Percentiles rank a stretch among this genome's conserved stretches.
These are phyloP conservation scores for Nicotiana attenuata DNA, from an alignment of 257 asterid genomes.

Conservation along the genomic window DNA sequence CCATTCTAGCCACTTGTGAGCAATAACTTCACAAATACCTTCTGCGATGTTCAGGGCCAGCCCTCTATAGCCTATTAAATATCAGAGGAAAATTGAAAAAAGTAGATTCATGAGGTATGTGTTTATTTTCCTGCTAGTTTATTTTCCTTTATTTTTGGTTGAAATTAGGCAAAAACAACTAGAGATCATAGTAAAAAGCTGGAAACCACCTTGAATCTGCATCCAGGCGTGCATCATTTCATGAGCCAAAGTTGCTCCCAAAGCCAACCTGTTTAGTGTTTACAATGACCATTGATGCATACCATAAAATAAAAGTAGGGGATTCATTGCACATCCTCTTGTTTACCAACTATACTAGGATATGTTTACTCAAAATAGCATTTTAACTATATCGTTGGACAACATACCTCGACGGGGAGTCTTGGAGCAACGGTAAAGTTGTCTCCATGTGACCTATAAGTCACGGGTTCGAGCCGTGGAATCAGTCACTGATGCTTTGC, in stretches of 20 bases:
- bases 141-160: not conserved
- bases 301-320: not conserved
- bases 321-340: not conserved
- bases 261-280: constrained; percentile 8
- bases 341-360: not conserved
- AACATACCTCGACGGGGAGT: no score
- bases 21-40: constrained; percentile 10
- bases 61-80: not conserved
- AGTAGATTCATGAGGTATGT: not conserved
- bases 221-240: constrained; percentile 14
- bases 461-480: no score
- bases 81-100: not conserved
- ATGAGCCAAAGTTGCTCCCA: constrained; percentile 14
- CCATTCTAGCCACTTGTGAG: constrained; percentile 13
- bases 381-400: no score
- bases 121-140: not conserved
- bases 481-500: no score
- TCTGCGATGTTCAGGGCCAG: not conserved
- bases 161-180: not conserved
- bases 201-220: constrained; percentile 1
- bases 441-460: no score
- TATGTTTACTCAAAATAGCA: not conserved
- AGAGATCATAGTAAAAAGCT: not conserved
- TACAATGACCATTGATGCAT: not conserved
- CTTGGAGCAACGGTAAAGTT: no score